Conservation (phyloP, 106 monocot genomes). For the Gastrodia elata region DNA sequence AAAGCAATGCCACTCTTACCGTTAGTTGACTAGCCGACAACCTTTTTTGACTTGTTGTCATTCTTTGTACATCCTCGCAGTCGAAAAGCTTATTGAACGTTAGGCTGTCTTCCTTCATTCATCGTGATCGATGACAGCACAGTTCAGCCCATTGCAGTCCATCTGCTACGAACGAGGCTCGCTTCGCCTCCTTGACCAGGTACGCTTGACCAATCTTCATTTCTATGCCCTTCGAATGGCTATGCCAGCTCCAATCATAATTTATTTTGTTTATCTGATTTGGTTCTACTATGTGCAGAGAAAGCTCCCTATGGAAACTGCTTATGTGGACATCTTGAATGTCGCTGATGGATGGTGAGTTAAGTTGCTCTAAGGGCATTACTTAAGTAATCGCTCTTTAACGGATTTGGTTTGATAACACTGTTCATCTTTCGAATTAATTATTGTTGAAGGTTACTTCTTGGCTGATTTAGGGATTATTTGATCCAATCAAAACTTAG, state of each 20-base stretch:
- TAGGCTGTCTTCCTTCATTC: background rate
- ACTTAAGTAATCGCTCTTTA: background rate
- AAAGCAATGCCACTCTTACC: too few relatives aligned
- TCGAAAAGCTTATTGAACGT: background rate
- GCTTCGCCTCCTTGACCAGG: conserved; percentile 97
- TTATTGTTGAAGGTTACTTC: background rate
- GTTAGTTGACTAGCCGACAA: too few relatives aligned
- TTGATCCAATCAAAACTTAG: background rate
- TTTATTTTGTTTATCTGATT: background rate
- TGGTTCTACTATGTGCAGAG: conserved; percentile 38
- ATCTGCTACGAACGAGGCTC: conserved; percentile 78
- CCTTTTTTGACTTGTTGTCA: too few relatives aligned
- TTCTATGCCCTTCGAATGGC: background rate
- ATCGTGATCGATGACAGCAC: conserved; percentile 14
- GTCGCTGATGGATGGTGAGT: conserved; percentile 87
- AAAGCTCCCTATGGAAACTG: conserved; percentile 72
- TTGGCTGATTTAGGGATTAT: background rate
- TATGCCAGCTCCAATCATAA: background rate
- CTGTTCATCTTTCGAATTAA: background rate
- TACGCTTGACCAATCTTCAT: conserved; percentile 25
- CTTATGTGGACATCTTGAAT: conserved; percentile 59
- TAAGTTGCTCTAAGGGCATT: background rate
- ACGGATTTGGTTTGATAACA: background rate
- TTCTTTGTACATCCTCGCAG: background rate
- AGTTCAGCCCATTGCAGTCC: conserved; percentile 47